Conservation (phyloP, 2,329 filamentous ascomycete genomes). For the Tolypocladium inflatum region DNA sequence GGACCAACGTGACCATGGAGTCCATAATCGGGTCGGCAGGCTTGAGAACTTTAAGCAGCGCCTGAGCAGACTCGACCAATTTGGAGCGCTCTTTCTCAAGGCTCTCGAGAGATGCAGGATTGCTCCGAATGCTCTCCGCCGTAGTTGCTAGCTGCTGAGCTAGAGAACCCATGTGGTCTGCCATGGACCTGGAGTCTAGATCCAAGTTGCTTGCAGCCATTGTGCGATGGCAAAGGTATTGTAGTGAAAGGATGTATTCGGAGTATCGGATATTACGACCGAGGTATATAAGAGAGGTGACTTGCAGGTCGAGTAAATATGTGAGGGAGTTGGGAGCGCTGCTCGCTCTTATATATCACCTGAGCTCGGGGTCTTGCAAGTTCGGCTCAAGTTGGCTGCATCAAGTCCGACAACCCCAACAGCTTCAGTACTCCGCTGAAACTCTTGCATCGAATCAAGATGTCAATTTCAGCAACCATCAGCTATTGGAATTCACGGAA, state of each 20-base stretch:
- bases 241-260: not conserved
- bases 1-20: constrained; percentile 3
- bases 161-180: not conserved
- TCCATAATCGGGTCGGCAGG: constrained; percentile 2
- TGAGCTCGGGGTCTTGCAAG: not conserved
- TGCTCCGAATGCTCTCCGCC: not conserved
- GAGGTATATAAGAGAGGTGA: too few species aligned
- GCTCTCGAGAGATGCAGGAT: not conserved
- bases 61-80: not conserved
- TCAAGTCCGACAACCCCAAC: not conserved
- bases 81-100: not conserved
- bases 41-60: not conserved
- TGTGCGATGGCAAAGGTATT: not conserved
- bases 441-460: not conserved
- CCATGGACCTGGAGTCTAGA: not conserved
- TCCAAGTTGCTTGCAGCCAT: not conserved
- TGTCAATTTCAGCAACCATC: not conserved
- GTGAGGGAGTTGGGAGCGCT: not conserved
- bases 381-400: not conserved
- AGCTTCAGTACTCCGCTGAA: not conserved
- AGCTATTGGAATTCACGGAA: not conserved
- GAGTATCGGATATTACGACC: not conserved
- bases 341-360: not conserved
- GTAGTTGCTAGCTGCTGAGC: not conserved
- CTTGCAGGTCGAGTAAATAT: not conserved